Evolutionary conservation across 495 filamentous ascomycete species (phyloP).

Genomic region (Neurospora hispaniola): DNA sequence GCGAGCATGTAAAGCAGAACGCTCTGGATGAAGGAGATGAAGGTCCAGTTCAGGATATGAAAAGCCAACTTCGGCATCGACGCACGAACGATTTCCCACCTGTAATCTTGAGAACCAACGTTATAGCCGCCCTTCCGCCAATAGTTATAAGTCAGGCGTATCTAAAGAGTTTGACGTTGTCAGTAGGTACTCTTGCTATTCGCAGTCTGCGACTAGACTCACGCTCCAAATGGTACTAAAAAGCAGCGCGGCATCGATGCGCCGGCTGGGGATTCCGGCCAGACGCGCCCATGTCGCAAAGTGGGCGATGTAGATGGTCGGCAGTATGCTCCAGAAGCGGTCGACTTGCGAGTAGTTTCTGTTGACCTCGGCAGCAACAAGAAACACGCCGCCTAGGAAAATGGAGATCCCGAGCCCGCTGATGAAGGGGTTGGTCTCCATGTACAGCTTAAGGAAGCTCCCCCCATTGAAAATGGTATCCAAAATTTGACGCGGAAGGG

Average conservation of each 20-base stretch:
- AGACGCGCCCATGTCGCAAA: slow-evolving; percentile 71
- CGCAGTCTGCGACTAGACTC: slow-evolving; percentile 21
- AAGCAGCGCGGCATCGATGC: slow-evolving; percentile 61
- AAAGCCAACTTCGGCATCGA: slow-evolving; percentile 44
- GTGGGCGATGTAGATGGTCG: slow-evolving; percentile 81
- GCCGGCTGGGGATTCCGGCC: slow-evolving; percentile 56
- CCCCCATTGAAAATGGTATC: slow-evolving; percentile 44
- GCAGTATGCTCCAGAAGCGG: slow-evolving; percentile 80
- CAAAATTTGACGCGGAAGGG: slow-evolving; percentile 51
- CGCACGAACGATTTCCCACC: slow-evolving; percentile 56
- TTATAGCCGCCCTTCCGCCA: slow-evolving; percentile 89
- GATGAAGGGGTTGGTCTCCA: slow-evolving; percentile 79
- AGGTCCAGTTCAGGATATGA: slow-evolving; percentile 74
- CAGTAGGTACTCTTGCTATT: neutral
- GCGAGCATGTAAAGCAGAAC: slow-evolving; percentile 67
- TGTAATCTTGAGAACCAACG: slow-evolving; percentile 83
- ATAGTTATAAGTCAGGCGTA: slow-evolving; percentile 89
- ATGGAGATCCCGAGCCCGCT: slow-evolving; percentile 63
- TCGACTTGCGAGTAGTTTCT: slow-evolving; percentile 94
- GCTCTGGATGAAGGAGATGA: slow-evolving; percentile 80
- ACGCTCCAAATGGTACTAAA: slow-evolving; percentile 76
- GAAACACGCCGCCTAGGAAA: slow-evolving; percentile 53
- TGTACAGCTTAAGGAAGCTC: slow-evolving; percentile 55
- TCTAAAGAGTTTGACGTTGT: slow-evolving; percentile 25
- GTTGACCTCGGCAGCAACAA: slow-evolving; percentile 71